A percentile compares a stretch with the other conserved stretches of the same genome.
Evolutionary conservation across 495 filamentous ascomycete species (phyloP).

Genomic region (Penicillium arizonense): DNA sequence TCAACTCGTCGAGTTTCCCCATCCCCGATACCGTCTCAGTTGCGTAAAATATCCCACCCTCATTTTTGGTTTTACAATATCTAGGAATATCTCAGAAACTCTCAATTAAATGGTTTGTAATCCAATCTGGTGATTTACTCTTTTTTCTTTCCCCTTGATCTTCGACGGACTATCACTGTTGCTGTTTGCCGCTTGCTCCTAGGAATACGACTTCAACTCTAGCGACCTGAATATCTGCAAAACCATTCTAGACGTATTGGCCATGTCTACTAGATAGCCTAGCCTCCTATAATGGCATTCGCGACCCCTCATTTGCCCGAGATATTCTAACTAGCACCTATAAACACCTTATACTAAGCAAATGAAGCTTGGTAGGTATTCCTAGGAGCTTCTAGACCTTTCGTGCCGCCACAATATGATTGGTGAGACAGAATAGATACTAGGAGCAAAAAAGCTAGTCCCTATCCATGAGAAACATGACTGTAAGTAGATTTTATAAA

Average conservation of each 20-base stretch:
- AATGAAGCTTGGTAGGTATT: constrained; percentile 5
- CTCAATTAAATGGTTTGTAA: constrained; percentile 4
- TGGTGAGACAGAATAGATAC: constrained; percentile 4
- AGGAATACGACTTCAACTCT: constrained; percentile 10
- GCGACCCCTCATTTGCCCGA: constrained; percentile 4
- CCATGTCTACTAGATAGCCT: constrained; percentile 2
- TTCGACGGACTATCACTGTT: constrained; percentile 2
- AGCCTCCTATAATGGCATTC: background rate
- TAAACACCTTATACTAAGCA: background rate
- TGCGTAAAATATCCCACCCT: constrained; percentile 5
- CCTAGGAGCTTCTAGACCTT: constrained; percentile 2
- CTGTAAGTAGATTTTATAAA: too few relatives aligned
- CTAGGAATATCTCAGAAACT: too few relatives aligned
- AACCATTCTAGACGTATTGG: constrained; percentile 5
- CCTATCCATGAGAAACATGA: too few relatives aligned
- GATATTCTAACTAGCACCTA: constrained; percentile 1
- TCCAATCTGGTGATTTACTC: background rate
- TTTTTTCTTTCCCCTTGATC: constrained; percentile 1
- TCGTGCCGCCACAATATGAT: background rate
- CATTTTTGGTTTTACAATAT: constrained; percentile 5
- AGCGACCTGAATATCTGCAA: constrained; percentile 4
- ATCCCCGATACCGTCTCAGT: constrained; percentile 4
- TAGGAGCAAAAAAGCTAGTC: too few relatives aligned
- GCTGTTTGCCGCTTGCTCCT: constrained; percentile 7
- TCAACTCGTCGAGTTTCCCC: background rate